Evolutionary conservation across 2,329 filamentous ascomycete genomes (phyloP), one percentile per base, ranked within the genome.

Genomic region (Torrubiellomyces zombiae): DNA sequence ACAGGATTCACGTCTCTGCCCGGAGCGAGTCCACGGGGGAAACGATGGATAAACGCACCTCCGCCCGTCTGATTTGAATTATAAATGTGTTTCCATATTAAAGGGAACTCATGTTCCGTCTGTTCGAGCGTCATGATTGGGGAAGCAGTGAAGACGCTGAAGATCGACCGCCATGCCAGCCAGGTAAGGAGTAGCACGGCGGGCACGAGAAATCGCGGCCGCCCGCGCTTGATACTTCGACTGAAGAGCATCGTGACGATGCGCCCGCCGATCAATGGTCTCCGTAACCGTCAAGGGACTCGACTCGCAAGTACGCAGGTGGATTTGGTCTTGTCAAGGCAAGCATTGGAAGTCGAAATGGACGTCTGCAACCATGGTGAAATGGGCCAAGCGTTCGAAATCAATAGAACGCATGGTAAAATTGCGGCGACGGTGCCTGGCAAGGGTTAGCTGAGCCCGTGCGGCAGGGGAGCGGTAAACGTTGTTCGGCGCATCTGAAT

Each of bases 41-140:
- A 12, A 10, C 14, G 13, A 14, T n/a, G 17, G 21, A 27, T 7
- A 11, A n/a, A 18, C 28, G 24, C 26, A 39, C 37, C 35, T 29
- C 37, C 37, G 11, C 36, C 34, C 7, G 24, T 28, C 20, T 29
- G 27, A 11, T 34, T 32, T 5, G 25, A 34, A 10, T 28, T 20
- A 16, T 37, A 31, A 12, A 39, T 28, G 14, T 36, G 37, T 5
- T 29, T 24, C 37, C 37, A 39, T 6, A 33, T 29, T 17, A 37
- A 9, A 6, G 35, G 16, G 33, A 35, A 25, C 34, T 19, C 16
- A 10, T 19, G 26, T 17, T 28, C 20, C 12, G 32, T 22, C n/a
- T 9, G 18, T 16, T 15, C 26, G 9, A 24, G 8, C 7, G 8
- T 13, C 14, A 27, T 6, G 12, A 23, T n/a, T 9, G 18, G 21